Evolutionary conservation across 1,284 basidiomycete genomes (phyloP).

Genomic region (Trichosporon faecale): DNA sequence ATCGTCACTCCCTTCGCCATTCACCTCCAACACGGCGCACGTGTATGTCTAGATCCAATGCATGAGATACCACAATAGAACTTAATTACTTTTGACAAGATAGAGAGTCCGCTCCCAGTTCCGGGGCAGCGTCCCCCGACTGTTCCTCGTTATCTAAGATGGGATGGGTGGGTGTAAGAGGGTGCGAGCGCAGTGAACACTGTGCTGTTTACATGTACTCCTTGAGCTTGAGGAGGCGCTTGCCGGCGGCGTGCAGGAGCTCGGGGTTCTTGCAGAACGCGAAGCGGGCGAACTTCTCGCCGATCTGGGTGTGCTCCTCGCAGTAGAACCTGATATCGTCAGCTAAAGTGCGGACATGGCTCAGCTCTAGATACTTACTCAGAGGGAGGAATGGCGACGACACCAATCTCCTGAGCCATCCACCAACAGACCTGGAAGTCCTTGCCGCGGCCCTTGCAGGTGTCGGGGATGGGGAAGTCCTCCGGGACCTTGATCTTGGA

Average conservation of each 20-base stretch:
- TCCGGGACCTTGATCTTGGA: constrained; percentile 76
- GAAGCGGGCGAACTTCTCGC: constrained; percentile 81
- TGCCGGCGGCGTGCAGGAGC: constrained; percentile 71
- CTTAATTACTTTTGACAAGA: constrained; percentile 4
- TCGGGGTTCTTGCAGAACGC: constrained; percentile 91
- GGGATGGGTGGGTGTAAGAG: background rate
- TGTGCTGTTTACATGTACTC: constrained; percentile 56
- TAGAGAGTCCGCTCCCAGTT: background rate
- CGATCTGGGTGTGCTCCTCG: constrained; percentile 74
- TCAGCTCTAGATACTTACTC: constrained; percentile 53
- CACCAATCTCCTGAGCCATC: constrained; percentile 79
- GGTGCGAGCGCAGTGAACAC: background rate
- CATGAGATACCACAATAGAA: constrained; percentile 7
- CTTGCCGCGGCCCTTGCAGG: constrained; percentile 71
- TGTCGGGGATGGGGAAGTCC: constrained; percentile 75
- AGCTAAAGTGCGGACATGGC: background rate
- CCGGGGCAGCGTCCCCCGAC: background rate
- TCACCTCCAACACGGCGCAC: background rate
- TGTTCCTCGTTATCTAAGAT: constrained; percentile 4
- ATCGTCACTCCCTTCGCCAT: background rate
- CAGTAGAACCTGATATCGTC: constrained; percentile 71
- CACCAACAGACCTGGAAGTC: constrained; percentile 94
- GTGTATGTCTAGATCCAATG: constrained; percentile 1
- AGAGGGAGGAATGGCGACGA: constrained; percentile 88
- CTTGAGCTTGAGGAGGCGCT: constrained; percentile 69